These are phyloP conservation scores for Wickerhamomyces bisporus DNA, from an alignment of 805 yeast genomes.

Conservation along the genomic window DNA sequence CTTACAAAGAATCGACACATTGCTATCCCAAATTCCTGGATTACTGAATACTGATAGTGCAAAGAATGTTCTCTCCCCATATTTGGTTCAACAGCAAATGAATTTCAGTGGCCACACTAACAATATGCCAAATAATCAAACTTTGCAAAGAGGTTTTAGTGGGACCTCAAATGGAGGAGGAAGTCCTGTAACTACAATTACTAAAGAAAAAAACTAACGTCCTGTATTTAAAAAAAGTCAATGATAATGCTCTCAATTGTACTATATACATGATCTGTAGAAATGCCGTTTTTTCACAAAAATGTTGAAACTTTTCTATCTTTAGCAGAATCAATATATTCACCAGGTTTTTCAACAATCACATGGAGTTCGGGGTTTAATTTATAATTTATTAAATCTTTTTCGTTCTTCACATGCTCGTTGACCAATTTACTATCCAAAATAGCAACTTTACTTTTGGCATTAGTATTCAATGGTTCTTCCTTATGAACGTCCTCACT, in stretches of 20 bases:
- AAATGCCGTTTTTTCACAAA: constrained; percentile 19
- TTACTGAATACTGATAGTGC: constrained; percentile 19
- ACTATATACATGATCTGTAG: background rate
- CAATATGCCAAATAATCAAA: background rate
- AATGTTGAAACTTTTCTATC: constrained; percentile 33
- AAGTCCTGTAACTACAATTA: background rate
- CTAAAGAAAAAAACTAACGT: background rate
- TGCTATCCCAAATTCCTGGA: constrained; percentile 74
- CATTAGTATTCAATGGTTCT: no score
- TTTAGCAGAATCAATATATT: constrained; percentile 32
- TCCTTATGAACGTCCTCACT: constrained; percentile 2
- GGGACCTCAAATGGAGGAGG: background rate
- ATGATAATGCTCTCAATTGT: background rate
- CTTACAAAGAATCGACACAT: constrained; percentile 61
- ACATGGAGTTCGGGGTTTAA: constrained; percentile 30
- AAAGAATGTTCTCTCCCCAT: constrained; percentile 23
- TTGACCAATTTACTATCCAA: constrained; percentile 12
- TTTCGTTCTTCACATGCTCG: constrained; percentile 25
- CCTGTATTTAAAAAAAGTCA: background rate
- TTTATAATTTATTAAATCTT: constrained; percentile 23
- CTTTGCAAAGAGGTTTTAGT: background rate
- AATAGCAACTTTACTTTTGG: no score
- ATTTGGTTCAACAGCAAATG: background rate
- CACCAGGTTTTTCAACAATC: constrained; percentile 36
- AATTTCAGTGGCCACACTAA: background rate